Base-by-base conservation (phyloP, 164 flowering plant genomes). In the Saururus chinensis region DNA sequence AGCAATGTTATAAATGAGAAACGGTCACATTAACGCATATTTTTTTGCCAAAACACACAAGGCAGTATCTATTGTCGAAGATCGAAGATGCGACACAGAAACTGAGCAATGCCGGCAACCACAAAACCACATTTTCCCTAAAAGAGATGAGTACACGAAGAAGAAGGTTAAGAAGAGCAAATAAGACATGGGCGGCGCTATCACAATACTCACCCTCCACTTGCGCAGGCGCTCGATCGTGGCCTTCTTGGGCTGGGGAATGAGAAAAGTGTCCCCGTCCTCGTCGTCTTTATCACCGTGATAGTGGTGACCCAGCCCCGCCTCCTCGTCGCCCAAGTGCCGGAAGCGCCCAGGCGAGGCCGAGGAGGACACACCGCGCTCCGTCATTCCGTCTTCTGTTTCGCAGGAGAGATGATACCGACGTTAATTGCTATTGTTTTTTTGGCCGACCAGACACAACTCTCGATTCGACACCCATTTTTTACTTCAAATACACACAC, bases 371-470 rank as follows among this genome's bases (percentile, higher is more conserved):
- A 16, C 16, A n/a, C 9, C 58, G 19, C n/a, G 65, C 51, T 53
- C 51, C 17, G 40, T 40, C 60, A 37, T 17, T 4, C 57, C 16
- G 40, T 13, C 35, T 40, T 4, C 76, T 12, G 17, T 73, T 79
- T 53, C 84, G 86, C 87, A 85, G 86, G 87, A 84, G 85, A 85
- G 84, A 85, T 83, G 84, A 75, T 80, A 74, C 86, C 81, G 69
- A 69, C 70, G 61, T 56, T 53, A 59, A 52, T 53, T 12, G 25
- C 56, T 6, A 22, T 53, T 14, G 42, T 11, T 14, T 9, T 37
- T 30, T 52, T 62, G 17, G 42, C 24, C 19, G 22, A 24, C 37
- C 37, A 26, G n/a, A 20, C 26, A 21, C 37, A 10, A 24, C 7
- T 16, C 60, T 40, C n/a, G n/a, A n/a, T 17, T 8, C 21, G 8